Conservation (phyloP, 768 basidiomycete species). For the Trametes gibbosa region DNA sequence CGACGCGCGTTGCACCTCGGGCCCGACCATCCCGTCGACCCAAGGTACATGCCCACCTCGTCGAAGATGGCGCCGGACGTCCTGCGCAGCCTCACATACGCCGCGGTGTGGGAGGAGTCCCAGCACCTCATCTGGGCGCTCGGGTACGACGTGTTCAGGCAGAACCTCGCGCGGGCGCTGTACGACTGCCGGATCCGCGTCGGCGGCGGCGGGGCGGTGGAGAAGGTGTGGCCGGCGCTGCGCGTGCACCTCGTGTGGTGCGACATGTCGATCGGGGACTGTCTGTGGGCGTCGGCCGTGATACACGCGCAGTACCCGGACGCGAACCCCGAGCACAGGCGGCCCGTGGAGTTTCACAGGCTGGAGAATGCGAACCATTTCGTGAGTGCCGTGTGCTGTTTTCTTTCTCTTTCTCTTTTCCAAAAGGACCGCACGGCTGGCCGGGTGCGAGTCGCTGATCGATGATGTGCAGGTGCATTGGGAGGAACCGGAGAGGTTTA, state of each 20-base stretch:
- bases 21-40: not conserved
- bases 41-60: not conserved
- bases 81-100: constrained; percentile 4
- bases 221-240: constrained; percentile 7
- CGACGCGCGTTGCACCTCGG: not conserved
- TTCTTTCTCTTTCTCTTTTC: not conserved
- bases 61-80: constrained; percentile 7
- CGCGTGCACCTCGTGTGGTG: constrained; percentile 6
- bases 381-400: constrained; percentile 1
- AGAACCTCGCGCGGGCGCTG: constrained; percentile 4
- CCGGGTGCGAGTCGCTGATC: too few relatives aligned
- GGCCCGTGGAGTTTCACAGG: constrained; percentile 4
- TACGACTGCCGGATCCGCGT: constrained; percentile 4
- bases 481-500: constrained; percentile 11
- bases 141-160: not conserved
- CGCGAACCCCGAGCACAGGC: not conserved
- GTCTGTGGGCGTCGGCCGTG: constrained; percentile 3
- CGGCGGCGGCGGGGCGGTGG: not conserved
- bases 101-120: not conserved
- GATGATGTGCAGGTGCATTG: constrained; percentile 9
- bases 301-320: not conserved
- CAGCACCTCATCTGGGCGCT: constrained; percentile 1
- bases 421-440: too few relatives aligned
- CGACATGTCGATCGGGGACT: constrained; percentile 7
- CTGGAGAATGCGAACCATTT: constrained; percentile 11